A percentile compares a stretch with the other conserved stretches of the same genome.
Evolutionary conservation across 345 rosid genomes (phyloP).

Genomic region (Eucalyptus sp.): DNA sequence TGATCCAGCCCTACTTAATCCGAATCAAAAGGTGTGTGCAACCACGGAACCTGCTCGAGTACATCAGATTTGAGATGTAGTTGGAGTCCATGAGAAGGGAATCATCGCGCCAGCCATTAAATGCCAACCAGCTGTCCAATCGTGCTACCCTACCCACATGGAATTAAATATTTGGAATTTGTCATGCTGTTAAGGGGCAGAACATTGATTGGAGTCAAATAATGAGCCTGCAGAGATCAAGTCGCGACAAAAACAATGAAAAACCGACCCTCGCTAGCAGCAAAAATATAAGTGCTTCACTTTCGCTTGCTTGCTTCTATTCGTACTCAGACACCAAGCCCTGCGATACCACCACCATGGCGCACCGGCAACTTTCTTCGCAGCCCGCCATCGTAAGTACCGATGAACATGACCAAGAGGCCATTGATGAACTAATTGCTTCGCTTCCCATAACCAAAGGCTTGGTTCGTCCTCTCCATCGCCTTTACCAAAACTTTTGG

Average conservation of each 20-base stretch:
- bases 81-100: neutral
- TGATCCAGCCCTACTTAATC: neutral
- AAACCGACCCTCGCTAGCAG: neutral
- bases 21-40: accelerated
- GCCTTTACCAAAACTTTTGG: neutral
- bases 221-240: too few relatives aligned
- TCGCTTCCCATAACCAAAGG: neutral
- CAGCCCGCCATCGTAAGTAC: neutral
- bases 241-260: too few relatives aligned
- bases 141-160: neutral
- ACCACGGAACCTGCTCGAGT: neutral
- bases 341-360: neutral
- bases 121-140: neutral
- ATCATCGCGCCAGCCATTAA: neutral
- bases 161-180: too few relatives aligned
- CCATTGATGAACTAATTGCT: neutral
- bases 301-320: neutral
- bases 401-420: neutral
- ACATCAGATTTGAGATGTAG: neutral
- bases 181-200: too few relatives aligned
- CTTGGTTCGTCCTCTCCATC: accelerated
- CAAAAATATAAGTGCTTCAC: neutral
- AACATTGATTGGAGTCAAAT: too few relatives aligned
- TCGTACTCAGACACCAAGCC: neutral
- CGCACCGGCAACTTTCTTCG: neutral